Conservation (phyloP, 2,329 filamentous ascomycete genomes). For the Trichoderma guizhouense region DNA sequence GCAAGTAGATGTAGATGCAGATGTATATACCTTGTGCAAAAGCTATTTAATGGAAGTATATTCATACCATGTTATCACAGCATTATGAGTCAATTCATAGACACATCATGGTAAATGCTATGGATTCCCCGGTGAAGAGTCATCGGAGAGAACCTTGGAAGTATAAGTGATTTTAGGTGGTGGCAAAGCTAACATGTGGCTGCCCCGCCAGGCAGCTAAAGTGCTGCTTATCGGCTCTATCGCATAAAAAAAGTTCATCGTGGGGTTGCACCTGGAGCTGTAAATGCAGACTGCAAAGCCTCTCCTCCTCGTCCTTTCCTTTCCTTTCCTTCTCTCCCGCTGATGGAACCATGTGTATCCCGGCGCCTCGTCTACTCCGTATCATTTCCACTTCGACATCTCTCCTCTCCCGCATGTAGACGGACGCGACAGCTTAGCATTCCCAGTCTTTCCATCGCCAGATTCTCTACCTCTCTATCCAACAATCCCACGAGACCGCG, state of each 20-base stretch:
- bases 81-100: not conserved
- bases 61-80: not conserved
- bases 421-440: not conserved
- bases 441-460: not conserved
- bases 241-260: conserved; percentile 18
- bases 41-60: conserved; percentile 11
- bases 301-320: not conserved
- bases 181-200: not conserved
- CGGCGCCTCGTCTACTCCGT: conserved; percentile 20
- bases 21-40: not conserved
- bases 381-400: conserved; percentile 5
- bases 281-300: not conserved
- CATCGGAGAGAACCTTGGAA: not conserved
- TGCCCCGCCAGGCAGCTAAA: not conserved
- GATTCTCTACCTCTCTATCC: not conserved
- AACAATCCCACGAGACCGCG: not conserved
- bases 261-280: conserved; percentile 9
- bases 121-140: not conserved
- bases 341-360: conserved; percentile 32
- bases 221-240: conserved; percentile 6
- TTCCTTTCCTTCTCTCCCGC: conserved; percentile 1
- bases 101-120: not conserved
- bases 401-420: conserved; percentile 6
- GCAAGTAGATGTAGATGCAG: conserved; percentile 16
- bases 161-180: not conserved